Evolutionary conservation across 2,329 filamentous ascomycete species (phyloP).

Genomic region (Rhinocladiella similis): DNA sequence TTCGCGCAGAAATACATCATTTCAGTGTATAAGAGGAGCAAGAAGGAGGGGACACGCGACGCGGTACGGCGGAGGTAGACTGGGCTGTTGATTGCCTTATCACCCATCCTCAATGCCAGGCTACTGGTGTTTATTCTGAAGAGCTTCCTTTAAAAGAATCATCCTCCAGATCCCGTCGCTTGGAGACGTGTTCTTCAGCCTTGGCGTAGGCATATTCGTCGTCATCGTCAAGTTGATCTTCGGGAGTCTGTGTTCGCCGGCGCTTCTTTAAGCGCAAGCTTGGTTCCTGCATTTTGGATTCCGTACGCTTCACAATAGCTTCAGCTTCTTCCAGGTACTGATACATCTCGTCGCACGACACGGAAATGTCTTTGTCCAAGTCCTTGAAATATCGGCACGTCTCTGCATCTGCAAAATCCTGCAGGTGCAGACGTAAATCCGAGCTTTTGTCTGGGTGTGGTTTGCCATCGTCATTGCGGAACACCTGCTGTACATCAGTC

Average conservation of each 20-base stretch:
- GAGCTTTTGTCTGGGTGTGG: constrained; percentile 22
- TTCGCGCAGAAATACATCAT: neutral
- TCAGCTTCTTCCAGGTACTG: constrained; percentile 20
- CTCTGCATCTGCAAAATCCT: constrained; percentile 31
- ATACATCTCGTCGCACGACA: constrained; percentile 17
- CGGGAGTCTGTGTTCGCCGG: constrained; percentile 15
- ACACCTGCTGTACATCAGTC: constrained; percentile 22
- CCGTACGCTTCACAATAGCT: constrained; percentile 6
- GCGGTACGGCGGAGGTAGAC: too few species aligned
- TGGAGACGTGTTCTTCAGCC: constrained; percentile 16
- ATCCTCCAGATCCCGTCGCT: constrained; percentile 14
- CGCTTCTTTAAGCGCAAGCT: constrained; percentile 14
- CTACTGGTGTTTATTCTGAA: constrained; percentile 2
- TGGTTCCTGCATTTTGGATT: neutral
- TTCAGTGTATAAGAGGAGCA: neutral
- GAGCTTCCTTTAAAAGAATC: constrained; percentile 11
- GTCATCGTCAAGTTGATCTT: constrained; percentile 15
- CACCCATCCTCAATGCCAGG: too few species aligned
- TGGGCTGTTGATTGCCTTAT: too few species aligned
- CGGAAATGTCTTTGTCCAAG: constrained; percentile 18
- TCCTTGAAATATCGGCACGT: constrained; percentile 12
- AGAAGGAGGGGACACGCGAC: too few species aligned
- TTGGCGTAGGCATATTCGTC: constrained; percentile 12
- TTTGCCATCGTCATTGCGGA: constrained; percentile 32
- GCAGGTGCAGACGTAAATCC: constrained; percentile 27